Percentiles rank a stretch among this genome's conserved stretches.
Conservation (phyloP, 768 basidiomycete species). For the Suillus ampliporus region DNA sequence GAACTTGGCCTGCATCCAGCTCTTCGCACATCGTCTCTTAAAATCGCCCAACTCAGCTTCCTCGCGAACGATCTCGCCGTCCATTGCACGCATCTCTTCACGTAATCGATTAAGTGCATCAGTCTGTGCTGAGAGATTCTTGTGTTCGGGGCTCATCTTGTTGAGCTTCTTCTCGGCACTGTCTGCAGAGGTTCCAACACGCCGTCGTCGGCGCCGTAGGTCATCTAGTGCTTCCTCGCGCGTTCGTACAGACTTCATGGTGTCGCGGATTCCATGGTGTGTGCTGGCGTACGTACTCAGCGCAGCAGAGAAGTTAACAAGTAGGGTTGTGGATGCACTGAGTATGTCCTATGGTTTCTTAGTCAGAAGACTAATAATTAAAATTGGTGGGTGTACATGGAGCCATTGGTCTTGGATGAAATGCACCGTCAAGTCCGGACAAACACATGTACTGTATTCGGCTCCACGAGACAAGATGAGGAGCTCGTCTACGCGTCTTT, state of each 20-base stretch:
- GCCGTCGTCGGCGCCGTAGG: slow-evolving; percentile 70
- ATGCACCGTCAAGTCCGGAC: background rate
- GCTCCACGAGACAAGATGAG: background rate
- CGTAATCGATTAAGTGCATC: slow-evolving; percentile 72
- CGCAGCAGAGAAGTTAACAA: slow-evolving; percentile 70
- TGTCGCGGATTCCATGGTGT: slow-evolving; percentile 62
- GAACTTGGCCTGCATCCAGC: slow-evolving; percentile 85
- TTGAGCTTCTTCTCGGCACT: slow-evolving; percentile 85
- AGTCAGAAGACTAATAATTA: background rate
- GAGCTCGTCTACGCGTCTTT: background rate
- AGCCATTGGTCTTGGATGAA: slow-evolving; percentile 6
- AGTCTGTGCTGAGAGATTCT: slow-evolving; percentile 76
- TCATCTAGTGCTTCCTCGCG: slow-evolving; percentile 86
- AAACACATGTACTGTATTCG: background rate
- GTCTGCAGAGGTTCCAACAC: slow-evolving; percentile 73
- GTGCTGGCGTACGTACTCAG: slow-evolving; percentile 73
- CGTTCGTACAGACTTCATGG: slow-evolving; percentile 83
- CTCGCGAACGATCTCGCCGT: slow-evolving; percentile 82
- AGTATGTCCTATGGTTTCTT: slow-evolving; percentile 68
- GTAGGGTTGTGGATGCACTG: slow-evolving; percentile 67
- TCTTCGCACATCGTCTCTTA: slow-evolving; percentile 72
- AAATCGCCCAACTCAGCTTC: slow-evolving; percentile 84
- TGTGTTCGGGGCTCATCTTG: slow-evolving; percentile 91
- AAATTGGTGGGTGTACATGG: background rate
- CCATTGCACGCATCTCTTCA: slow-evolving; percentile 78